Conservation (phyloP, 192 early-diverging fungal species). For the Phycomyces nitens region DNA sequence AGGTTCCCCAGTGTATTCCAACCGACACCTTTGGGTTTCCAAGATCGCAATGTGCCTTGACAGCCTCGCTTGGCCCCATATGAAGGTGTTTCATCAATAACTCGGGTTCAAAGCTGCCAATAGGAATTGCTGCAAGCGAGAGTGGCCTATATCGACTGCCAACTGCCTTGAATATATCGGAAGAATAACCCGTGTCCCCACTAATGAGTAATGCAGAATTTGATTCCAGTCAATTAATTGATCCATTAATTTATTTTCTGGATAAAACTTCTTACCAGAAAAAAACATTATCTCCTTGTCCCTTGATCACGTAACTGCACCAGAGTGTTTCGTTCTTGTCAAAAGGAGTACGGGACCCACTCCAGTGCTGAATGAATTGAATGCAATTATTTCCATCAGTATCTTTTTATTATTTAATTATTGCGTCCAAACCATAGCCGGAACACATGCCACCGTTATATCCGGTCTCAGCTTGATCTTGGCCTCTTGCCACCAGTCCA, state of each 20-base stretch:
- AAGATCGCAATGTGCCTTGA: constrained; percentile 44
- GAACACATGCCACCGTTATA: constrained; percentile 37
- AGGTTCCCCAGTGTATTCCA: constrained; percentile 61
- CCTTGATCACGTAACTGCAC: constrained; percentile 49
- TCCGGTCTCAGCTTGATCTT: constrained; percentile 32
- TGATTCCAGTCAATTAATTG: not conserved
- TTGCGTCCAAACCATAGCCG: constrained; percentile 30
- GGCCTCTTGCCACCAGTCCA: constrained; percentile 57
- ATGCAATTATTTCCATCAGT: not conserved
- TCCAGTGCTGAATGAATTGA: constrained; percentile 24
- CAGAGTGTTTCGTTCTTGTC: constrained; percentile 34
- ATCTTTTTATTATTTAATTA: constrained; percentile 1
- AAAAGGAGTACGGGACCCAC: constrained; percentile 29
- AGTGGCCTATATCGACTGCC: constrained; percentile 48
- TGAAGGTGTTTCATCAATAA: constrained; percentile 50
- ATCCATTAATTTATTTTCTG: not conserved
- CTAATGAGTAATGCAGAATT: constrained; percentile 11
- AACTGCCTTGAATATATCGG: constrained; percentile 47
- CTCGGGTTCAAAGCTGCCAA: constrained; percentile 52
- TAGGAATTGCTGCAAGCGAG: constrained; percentile 51
- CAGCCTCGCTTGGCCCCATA: constrained; percentile 52
- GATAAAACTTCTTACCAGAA: constrained; percentile 35
- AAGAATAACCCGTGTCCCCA: constrained; percentile 52
- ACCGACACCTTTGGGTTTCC: constrained; percentile 37
- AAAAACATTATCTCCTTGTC: constrained; percentile 39